Conservation (phyloP, 495 filamentous ascomycete genomes). For the Aspergillus incahuasiensis region DNA sequence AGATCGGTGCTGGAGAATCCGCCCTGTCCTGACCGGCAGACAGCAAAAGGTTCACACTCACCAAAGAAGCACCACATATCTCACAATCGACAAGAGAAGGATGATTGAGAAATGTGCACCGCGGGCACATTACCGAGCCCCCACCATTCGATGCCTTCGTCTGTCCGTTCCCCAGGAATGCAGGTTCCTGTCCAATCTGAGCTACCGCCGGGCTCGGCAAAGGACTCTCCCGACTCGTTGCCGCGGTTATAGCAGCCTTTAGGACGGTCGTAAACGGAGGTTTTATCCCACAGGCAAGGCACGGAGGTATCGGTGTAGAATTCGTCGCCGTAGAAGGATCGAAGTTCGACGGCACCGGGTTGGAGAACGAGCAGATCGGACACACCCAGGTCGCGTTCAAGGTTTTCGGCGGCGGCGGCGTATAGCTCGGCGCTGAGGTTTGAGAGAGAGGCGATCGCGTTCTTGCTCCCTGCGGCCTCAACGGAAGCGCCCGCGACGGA, state of each 20-base stretch:
- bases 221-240: conserved; percentile 46
- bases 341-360: conserved; percentile 89
- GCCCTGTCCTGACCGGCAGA: conserved; percentile 39
- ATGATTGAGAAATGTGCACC: conserved; percentile 94
- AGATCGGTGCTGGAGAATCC: conserved; percentile 75
- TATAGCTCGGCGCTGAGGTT: conserved; percentile 13
- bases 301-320: conserved; percentile 75
- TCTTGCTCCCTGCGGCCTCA: conserved; percentile 16
- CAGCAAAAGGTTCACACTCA: conserved; percentile 20
- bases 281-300: conserved; percentile 90
- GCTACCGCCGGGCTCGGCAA: conserved; percentile 17
- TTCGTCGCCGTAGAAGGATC: conserved; percentile 72
- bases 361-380: conserved; percentile 96
- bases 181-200: conserved; percentile 10
- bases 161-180: conserved; percentile 8
- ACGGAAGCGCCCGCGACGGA: conserved; percentile 27
- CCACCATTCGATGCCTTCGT: background rate
- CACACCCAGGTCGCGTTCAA: conserved; percentile 89
- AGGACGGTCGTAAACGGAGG: conserved; percentile 74
- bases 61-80: conserved; percentile 78
- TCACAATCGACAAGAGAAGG: conserved; percentile 82
- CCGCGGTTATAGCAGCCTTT: conserved; percentile 76
- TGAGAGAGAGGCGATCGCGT: conserved; percentile 27
- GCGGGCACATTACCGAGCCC: conserved; percentile 56
- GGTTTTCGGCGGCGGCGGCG: conserved; percentile 25